phyloP scores from a whole-genome alignment of 768 basidiomycete genomes.

The Amanita fuliginea region DNA sequence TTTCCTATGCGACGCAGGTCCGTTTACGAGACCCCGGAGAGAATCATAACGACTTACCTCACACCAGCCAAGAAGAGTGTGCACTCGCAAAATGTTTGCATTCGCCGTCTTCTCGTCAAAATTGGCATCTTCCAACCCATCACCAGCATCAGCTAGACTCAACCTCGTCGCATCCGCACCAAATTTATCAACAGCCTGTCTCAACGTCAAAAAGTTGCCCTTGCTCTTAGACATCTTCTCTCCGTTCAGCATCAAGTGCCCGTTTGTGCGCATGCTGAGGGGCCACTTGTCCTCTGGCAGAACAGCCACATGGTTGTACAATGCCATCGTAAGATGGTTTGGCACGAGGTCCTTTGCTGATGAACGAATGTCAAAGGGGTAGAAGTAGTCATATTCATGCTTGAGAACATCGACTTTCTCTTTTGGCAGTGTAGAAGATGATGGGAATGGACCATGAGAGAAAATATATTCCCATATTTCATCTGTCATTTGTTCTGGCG shows the following conservation, averaged over 20 bases:
- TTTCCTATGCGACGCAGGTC: conserved; percentile 44
- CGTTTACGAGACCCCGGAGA: conserved; percentile 2
- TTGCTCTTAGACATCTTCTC: conserved; percentile 99
- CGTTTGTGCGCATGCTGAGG: conserved; percentile 85
- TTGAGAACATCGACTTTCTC: conserved; percentile 80
- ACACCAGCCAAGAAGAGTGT: conserved; percentile 87
- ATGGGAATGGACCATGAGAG: conserved; percentile 67
- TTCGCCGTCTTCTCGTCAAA: conserved; percentile 99
- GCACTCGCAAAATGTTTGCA: conserved; percentile 87
- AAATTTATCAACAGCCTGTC: conserved; percentile 86
- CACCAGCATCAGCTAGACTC: conserved; percentile 91
- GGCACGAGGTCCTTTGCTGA: conserved; percentile 96
- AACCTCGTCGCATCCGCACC: conserved; percentile 93
- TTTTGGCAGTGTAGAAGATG: conserved; percentile 47
- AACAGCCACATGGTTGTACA: conserved; percentile 93
- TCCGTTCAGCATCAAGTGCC: conserved; percentile 93
- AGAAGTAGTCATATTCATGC: conserved; percentile 92
- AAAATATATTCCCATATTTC: conserved; percentile 96
- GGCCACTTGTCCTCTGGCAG: conserved; percentile 93
- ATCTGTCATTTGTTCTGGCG: conserved; percentile 89
- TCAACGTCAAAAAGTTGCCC: conserved; percentile 88
- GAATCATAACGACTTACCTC: conserved; percentile 40
- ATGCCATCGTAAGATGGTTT: conserved; percentile 88
- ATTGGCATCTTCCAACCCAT: conserved; percentile 97
- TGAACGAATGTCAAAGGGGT: conserved; percentile 95